Conservation (phyloP, 495 filamentous ascomycete genomes). For the Chaetomium cochliodes region DNA sequence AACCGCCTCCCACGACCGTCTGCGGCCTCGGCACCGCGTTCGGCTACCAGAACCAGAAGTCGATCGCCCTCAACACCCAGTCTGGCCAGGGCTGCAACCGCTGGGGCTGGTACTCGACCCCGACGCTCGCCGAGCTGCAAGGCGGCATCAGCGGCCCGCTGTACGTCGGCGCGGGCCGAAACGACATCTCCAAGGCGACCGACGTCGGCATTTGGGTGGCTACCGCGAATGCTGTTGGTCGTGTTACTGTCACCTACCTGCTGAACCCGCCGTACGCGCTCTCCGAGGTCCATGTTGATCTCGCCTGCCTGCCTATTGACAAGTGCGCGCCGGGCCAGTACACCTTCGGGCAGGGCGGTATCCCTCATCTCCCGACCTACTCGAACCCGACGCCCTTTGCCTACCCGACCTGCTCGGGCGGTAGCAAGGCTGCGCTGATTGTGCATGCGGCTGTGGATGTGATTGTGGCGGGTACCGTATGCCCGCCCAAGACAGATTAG, state of each 20-base stretch:
- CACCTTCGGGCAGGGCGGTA: conserved; percentile 17
- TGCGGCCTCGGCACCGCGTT: conserved; percentile 12
- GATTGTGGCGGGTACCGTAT: background rate
- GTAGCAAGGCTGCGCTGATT: conserved; percentile 19
- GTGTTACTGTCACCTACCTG: conserved; percentile 28
- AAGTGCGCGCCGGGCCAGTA: conserved; percentile 32
- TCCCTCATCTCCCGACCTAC: conserved; percentile 13
- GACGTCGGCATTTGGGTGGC: conserved; percentile 30
- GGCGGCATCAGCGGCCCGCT: conserved; percentile 28
- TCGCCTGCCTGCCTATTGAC: conserved; percentile 21
- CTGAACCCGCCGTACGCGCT: conserved; percentile 23
- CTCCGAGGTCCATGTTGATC: conserved; percentile 27
- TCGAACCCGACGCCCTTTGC: conserved; percentile 5
- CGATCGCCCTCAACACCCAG: conserved; percentile 22
- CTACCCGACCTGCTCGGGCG: conserved; percentile 21
- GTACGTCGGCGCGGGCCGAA: conserved; percentile 32
- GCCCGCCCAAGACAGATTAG: background rate
- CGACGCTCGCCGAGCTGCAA: conserved; percentile 26
- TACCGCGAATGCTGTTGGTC: conserved; percentile 16
- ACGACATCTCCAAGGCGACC: conserved; percentile 33
- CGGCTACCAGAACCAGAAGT: conserved; percentile 25
- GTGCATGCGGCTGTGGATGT: conserved; percentile 21
- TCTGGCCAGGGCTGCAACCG: conserved; percentile 28
- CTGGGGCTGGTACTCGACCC: conserved; percentile 32
- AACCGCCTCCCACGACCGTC: background rate